These are phyloP conservation scores for Triticum monococcum DNA, from an alignment of 176 grass and related monocot species.

Conservation along the genomic window DNA sequence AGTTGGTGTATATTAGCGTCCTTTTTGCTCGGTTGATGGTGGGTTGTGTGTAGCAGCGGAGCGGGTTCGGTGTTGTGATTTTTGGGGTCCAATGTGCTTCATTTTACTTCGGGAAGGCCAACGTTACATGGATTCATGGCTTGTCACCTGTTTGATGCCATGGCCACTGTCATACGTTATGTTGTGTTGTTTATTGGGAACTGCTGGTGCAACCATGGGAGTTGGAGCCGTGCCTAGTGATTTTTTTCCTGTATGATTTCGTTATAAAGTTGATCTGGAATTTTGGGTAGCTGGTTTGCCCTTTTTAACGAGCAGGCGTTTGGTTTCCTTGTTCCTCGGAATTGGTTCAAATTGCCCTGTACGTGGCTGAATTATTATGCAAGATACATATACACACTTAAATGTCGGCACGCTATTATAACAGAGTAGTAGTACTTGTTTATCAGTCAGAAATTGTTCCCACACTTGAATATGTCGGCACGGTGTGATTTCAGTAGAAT, in stretches of 20 bases:
- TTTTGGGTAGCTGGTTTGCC: constrained; percentile 12
- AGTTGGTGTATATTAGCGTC: constrained; percentile 41
- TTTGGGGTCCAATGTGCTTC: not conserved
- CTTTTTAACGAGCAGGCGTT: not conserved
- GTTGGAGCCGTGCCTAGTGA: not conserved
- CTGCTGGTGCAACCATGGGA: not conserved
- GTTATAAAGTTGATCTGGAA: constrained; percentile 35
- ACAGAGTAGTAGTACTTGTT: too few species aligned
- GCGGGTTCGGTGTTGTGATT: constrained; percentile 13
- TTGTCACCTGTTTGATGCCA: constrained; percentile 12
- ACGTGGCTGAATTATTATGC: not conserved
- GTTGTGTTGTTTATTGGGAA: constrained; percentile 36
- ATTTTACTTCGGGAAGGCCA: not conserved
- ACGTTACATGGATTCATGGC: constrained; percentile 20
- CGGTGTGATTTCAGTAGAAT: too few species aligned
- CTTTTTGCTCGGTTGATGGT: constrained; percentile 36
- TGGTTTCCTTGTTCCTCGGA: not conserved
- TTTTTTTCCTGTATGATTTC: not conserved
- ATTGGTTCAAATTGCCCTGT: not conserved
- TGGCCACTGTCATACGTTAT: not conserved
- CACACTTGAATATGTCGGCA: too few species aligned
- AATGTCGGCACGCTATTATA: too few species aligned
- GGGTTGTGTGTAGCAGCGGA: constrained; percentile 20
- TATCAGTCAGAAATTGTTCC: too few species aligned
- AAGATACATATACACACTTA: not conserved